Base-by-base conservation (phyloP, 2,329 filamentous ascomycete species). In the Magnaporthales sp. region DNA sequence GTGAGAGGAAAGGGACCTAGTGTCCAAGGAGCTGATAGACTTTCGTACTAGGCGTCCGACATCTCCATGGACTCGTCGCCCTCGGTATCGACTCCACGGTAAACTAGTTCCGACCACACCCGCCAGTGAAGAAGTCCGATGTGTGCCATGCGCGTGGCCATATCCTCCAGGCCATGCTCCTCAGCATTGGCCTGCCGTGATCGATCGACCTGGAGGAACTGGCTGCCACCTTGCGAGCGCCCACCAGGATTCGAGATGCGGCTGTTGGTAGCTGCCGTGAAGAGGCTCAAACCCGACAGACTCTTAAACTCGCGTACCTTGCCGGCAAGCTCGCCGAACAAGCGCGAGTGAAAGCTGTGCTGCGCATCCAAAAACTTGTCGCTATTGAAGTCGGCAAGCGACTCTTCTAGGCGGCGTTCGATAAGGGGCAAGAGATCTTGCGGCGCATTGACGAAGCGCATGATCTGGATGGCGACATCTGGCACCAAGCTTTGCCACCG, bases 61-160 rank as follows among this genome's bases (percentile, higher is more conserved):
- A 58, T 65, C 63, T 65, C 63, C 11, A 26, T 11, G 11, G 63
- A 56, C 13, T 64, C 63, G 1, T 65, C 63, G 19, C 19, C 46
- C 19, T 65, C 63, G 9, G 19, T 7, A 24, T 65, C 63, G 26
- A 13, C 51, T 8, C 15, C 27, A 4, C 27, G 51, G 74, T 97
- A 97, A 13, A 90, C 87, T 66, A 96, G 80, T 2, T 86, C 86
- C 1, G 86, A 85, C 92, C 93, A 98, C 3, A 97, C 90, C 63
- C 91, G 86, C 93, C 93, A 97, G 77, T 97, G 93, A 27, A 98
- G 79, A 6, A 95, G 83, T 15, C 91, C 88, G 61, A 97, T 86
- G 73, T 97, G 94, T 6, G 92, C 89, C 64, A 97, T 83, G 62
- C 91, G 87, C 61, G 88, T 89, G 0, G 91, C 87, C 75, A 97